Percentiles rank a stretch among this genome's conserved stretches.
Conservation (phyloP, 352 stramenopile species). For the Phytophthora agathidicida region DNA sequence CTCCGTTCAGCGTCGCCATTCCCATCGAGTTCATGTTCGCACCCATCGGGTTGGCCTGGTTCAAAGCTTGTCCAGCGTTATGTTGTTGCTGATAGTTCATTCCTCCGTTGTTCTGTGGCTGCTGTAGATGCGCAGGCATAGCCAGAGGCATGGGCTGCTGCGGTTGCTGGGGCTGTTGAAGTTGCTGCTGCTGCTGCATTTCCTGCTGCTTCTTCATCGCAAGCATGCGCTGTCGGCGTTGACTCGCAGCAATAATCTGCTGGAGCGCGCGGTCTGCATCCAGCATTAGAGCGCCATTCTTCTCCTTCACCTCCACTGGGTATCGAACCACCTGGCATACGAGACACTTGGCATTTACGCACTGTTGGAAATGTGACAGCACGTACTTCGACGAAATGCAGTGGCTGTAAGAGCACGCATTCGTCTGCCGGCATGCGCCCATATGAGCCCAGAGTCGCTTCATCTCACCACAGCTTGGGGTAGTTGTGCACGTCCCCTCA, state of each 20-base stretch:
- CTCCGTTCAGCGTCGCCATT: slow-evolving; percentile 35
- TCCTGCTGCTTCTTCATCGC: slow-evolving; percentile 47
- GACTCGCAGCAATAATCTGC: slow-evolving; percentile 78
- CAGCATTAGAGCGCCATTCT: slow-evolving; percentile 85
- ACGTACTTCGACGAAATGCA: slow-evolving; percentile 99
- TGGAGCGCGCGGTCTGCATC: slow-evolving; percentile 77
- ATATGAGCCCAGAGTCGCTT: slow-evolving; percentile 99
- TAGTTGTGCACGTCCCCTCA: slow-evolving; percentile 94
- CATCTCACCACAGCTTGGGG: slow-evolving; percentile 97
- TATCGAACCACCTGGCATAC: slow-evolving; percentile 98
- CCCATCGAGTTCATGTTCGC: slow-evolving; percentile 28
- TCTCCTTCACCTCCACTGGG: slow-evolving; percentile 95
- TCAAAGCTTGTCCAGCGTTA: slow-evolving; percentile 14
- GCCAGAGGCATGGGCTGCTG: slow-evolving; percentile 21
- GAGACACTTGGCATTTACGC: slow-evolving; percentile 96
- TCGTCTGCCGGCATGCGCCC: slow-evolving; percentile 96
- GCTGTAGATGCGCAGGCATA: slow-evolving; percentile 41
- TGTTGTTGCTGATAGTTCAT: slow-evolving; percentile 38
- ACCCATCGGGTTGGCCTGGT: slow-evolving; percentile 3
- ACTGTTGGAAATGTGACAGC: slow-evolving; percentile 99
- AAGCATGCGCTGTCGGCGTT: slow-evolving; percentile 61
- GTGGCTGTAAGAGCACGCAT: slow-evolving; percentile 96
- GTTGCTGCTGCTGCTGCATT: slow-evolving; percentile 42
- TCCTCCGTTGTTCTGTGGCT: slow-evolving; percentile 23
- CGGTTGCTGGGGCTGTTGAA: slow-evolving; percentile 22